Base-by-base conservation (phyloP, 306 rosid genomes). In the Trifolium dubium region DNA sequence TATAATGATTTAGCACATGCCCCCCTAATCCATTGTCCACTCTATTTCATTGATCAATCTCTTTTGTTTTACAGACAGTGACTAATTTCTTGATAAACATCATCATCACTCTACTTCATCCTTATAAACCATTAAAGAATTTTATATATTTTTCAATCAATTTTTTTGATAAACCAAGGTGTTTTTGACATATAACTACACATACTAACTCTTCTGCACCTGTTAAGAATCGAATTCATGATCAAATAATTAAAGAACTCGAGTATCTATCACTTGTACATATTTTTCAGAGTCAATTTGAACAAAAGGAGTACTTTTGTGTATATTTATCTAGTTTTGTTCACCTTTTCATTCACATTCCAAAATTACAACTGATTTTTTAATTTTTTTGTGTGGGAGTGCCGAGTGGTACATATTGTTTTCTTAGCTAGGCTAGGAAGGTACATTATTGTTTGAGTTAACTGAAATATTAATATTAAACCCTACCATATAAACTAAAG, bases 11-110 rank as follows among this genome's bases (percentile, higher is more conserved):
- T 50, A 50, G 73, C 61, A 50, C 47, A 50, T 32, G 62, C 32
- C 73, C 50, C 46, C 31, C 8, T 47, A 30, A 30, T 69, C 74
- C 74, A 69, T 34, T 32, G 49, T 2, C 18, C 63, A 18, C 49
- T 34, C 30, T 31, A 8, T 29, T 47, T 49, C 31, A 68, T 3
- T 68, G 44, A 49, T 23, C 23, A 23, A 23, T 23, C 23, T 23
- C 23, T 1, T 23, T 23, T 23, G 23, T 23, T 23, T 23, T 23
- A 23, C 23, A 23, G 23, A 23, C 23, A 23, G 23, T 23, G 23
- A 23, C 23, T 23, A 23, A 23, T 23, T 23, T 23, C 23, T 23
- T 23, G 23, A 23, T 23, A 23, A 23, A 0, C 23, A 23, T 23
- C 23, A 23, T 23, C 23, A 23, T 23, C 23, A 23, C 23, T 23